Conservation (phyloP, 805 yeast species). For the Starmerella sirachaensis region DNA sequence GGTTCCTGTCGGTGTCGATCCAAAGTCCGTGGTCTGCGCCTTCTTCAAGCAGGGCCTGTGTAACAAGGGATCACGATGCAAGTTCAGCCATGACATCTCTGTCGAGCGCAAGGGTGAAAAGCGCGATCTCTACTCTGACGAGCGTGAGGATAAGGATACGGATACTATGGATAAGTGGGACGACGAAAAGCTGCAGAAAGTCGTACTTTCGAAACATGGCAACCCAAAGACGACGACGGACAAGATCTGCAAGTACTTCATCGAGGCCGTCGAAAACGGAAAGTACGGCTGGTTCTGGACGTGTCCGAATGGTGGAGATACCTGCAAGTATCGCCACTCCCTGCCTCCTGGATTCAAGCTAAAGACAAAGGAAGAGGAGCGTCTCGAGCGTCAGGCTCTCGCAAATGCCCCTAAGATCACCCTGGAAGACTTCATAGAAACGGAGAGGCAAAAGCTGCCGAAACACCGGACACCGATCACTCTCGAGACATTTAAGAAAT, state of each 20-base stretch:
- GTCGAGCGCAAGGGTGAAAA: slow-evolving; percentile 80
- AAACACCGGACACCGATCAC: slow-evolving; percentile 72
- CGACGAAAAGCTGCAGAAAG: slow-evolving; percentile 82
- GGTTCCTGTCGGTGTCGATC: slow-evolving; percentile 95
- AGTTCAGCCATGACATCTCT: slow-evolving; percentile 79
- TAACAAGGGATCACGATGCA: slow-evolving; percentile 56
- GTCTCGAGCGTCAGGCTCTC: slow-evolving; percentile 72
- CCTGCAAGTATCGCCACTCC: slow-evolving; percentile 89
- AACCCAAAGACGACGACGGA: slow-evolving; percentile 90
- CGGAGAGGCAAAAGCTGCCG: slow-evolving; percentile 79
- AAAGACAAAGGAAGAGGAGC: slow-evolving; percentile 92
- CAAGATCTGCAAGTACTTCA: slow-evolving; percentile 82
- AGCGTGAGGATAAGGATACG: slow-evolving; percentile 50
- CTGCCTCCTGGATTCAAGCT: slow-evolving; percentile 93
- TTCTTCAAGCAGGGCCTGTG: slow-evolving; percentile 79
- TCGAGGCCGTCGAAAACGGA: slow-evolving; percentile 93
- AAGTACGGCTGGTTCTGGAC: slow-evolving; percentile 99
- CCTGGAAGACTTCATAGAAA: slow-evolving; percentile 87
- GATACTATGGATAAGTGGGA: slow-evolving; percentile 98
- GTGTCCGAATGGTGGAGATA: slow-evolving; percentile 88
- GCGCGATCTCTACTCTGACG: slow-evolving; percentile 87
- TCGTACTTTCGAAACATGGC: slow-evolving; percentile 84
- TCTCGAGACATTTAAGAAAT: slow-evolving; percentile 58
- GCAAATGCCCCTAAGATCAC: slow-evolving; percentile 83
- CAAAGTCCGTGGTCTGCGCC: slow-evolving; percentile 84